A percentile compares a stretch with the other conserved stretches of the same genome.
These are phyloP conservation scores for Cucumis cinereus DNA, from an alignment of 306 rosid species.

Conservation along the genomic window DNA sequence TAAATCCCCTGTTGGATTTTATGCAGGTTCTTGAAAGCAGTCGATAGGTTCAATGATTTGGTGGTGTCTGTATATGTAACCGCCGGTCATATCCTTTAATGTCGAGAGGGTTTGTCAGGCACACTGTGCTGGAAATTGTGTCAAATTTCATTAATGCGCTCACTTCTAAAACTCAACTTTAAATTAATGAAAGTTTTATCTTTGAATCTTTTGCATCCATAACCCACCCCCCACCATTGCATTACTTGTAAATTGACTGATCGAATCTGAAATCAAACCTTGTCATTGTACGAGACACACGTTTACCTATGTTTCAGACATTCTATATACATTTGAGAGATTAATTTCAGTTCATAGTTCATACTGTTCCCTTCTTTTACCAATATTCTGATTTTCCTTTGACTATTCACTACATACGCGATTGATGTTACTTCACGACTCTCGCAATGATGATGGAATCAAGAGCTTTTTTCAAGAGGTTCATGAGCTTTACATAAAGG, in stretches of 20 bases:
- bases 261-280: neutral
- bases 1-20: conserved; percentile 3
- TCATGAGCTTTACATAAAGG: conserved; percentile 95
- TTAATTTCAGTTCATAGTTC: neutral
- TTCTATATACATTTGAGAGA: neutral
- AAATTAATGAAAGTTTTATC: neutral
- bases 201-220: neutral
- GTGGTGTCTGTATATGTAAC: conserved; percentile 91
- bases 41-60: conserved; percentile 84
- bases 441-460: conserved; percentile 93
- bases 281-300: neutral
- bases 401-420: conserved; percentile 63
- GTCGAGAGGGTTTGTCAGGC: neutral
- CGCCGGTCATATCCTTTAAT: conserved; percentile 90
- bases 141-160: neutral
- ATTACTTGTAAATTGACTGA: neutral
- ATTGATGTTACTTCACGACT: conserved; percentile 87
- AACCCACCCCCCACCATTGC: neutral
- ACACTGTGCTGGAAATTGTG: neutral
- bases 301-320: neutral
- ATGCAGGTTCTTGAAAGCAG: conserved; percentile 89
- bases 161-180: neutral
- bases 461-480: conserved; percentile 98
- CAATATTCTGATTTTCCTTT: conserved; percentile 30
- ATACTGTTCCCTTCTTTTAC: neutral